These are phyloP conservation scores for Huntiella bhutanensis DNA, from an alignment of 2,329 filamentous ascomycete genomes.

Conservation along the genomic window DNA sequence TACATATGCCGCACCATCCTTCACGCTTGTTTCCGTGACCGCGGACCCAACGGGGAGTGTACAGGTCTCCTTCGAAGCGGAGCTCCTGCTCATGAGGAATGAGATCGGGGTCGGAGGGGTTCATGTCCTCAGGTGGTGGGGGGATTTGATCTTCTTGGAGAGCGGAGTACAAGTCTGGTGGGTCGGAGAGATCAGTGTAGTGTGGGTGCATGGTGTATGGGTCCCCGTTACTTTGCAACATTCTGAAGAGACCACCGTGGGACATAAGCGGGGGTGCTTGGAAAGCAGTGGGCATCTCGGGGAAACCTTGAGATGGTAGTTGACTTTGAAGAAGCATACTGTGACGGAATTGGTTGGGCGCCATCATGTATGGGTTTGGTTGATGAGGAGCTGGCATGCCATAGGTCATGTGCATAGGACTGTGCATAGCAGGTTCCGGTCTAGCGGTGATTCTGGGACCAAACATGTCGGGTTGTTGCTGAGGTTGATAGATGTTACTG, in stretches of 20 bases:
- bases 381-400: conserved; percentile 35
- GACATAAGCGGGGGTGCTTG: conserved; percentile 42
- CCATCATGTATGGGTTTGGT: conserved; percentile 36
- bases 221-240: conserved; percentile 58
- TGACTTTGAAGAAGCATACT: conserved; percentile 36
- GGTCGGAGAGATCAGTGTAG: conserved; percentile 55
- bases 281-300: conserved; percentile 22
- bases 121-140: conserved; percentile 66
- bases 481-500: conserved; percentile 34
- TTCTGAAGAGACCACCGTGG: conserved; percentile 49
- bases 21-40: conserved; percentile 76
- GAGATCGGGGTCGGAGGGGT: conserved; percentile 55
- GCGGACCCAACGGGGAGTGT: conserved; percentile 68
- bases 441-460: conserved; percentile 36
- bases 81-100: conserved; percentile 62
- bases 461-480: conserved; percentile 32
- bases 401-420: conserved; percentile 31
- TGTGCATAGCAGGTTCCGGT: conserved; percentile 30
- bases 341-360: conserved; percentile 34
- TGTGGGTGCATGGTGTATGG: conserved; percentile 47
- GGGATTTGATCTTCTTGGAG: conserved; percentile 54
- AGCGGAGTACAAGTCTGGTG: conserved; percentile 58
- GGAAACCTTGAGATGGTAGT: conserved; percentile 24
- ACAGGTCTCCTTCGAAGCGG: conserved; percentile 62
- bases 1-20: conserved; percentile 80